These are phyloP conservation scores for Podila epicladia DNA, from an alignment of 192 early-diverging fungal species.

Conservation along the genomic window DNA sequence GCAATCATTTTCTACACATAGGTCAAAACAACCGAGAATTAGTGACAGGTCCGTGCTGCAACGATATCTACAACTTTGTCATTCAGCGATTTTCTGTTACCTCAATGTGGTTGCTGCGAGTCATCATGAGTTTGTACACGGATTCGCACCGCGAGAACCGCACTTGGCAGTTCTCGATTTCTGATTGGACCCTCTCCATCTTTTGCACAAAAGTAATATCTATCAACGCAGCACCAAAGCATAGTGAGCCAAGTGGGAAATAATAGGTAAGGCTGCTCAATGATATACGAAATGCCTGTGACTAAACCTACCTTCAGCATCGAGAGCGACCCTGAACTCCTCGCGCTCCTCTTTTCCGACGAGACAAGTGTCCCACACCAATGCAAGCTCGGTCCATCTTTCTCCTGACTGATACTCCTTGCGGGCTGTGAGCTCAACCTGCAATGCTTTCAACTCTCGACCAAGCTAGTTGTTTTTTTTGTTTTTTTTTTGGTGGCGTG, in stretches of 20 bases:
- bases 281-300: background rate
- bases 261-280: background rate
- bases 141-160: constrained; percentile 25
- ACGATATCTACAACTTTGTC: too few relatives aligned
- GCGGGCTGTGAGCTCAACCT: constrained; percentile 33
- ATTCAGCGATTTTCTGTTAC: constrained; percentile 17
- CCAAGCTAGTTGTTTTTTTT: constrained; percentile 29
- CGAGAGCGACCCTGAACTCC: constrained; percentile 46
- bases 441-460: constrained; percentile 34
- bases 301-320: constrained; percentile 40
- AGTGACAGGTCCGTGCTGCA: too few relatives aligned
- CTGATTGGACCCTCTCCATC: constrained; percentile 40
- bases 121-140: constrained; percentile 57
- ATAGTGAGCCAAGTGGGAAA: too few relatives aligned
- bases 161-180: constrained; percentile 18
- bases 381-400: constrained; percentile 24
- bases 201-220: constrained; percentile 5
- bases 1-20: constrained; percentile 68
- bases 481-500: background rate
- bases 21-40: too few relatives aligned
- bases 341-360: constrained; percentile 52
- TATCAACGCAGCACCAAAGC: too few relatives aligned
- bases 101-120: constrained; percentile 57
- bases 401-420: constrained; percentile 37
- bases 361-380: constrained; percentile 58